Conservation (phyloP, 2,329 filamentous ascomycete species). For the Alternaria rosae region DNA sequence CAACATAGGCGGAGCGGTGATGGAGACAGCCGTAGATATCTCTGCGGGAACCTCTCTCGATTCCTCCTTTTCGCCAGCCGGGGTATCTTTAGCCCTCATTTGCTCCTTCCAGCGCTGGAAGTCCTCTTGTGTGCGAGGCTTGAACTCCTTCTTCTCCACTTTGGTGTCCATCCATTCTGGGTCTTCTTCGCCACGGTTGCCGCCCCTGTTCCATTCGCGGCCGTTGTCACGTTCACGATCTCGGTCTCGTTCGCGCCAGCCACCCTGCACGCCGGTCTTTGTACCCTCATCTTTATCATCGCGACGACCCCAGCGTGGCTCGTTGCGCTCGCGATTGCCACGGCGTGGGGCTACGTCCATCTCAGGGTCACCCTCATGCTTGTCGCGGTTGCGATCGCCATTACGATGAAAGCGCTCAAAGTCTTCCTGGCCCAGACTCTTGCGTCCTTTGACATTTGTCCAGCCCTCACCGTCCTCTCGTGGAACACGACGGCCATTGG, state of each 20-base stretch:
- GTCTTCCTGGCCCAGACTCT: slow-evolving; percentile 75
- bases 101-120: slow-evolving; percentile 94
- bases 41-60: slow-evolving; percentile 31
- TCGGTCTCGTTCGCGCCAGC: slow-evolving; percentile 63
- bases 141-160: slow-evolving; percentile 69
- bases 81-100: slow-evolving; percentile 73
- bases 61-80: slow-evolving; percentile 58
- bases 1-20: slow-evolving; percentile 47
- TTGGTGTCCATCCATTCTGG: slow-evolving; percentile 87
- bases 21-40: slow-evolving; percentile 26
- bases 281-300: slow-evolving; percentile 63
- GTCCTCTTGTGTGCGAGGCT: slow-evolving; percentile 83
- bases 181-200: slow-evolving; percentile 66
- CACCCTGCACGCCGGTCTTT: slow-evolving; percentile 55
- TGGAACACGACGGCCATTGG: slow-evolving; percentile 52
- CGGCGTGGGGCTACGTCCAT: slow-evolving; percentile 63
- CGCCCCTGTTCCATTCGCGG: slow-evolving; percentile 62
- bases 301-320: slow-evolving; percentile 74
- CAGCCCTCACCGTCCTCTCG: slow-evolving; percentile 72
- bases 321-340: slow-evolving; percentile 70
- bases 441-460: slow-evolving; percentile 76
- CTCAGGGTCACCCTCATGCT: slow-evolving; percentile 45
- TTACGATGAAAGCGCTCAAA: slow-evolving; percentile 72
- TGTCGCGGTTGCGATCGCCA: slow-evolving; percentile 62
- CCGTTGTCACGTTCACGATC: slow-evolving; percentile 51